Conservation (phyloP, 1,284 basidiomycete species). For the Pseudozyma sp. region DNA sequence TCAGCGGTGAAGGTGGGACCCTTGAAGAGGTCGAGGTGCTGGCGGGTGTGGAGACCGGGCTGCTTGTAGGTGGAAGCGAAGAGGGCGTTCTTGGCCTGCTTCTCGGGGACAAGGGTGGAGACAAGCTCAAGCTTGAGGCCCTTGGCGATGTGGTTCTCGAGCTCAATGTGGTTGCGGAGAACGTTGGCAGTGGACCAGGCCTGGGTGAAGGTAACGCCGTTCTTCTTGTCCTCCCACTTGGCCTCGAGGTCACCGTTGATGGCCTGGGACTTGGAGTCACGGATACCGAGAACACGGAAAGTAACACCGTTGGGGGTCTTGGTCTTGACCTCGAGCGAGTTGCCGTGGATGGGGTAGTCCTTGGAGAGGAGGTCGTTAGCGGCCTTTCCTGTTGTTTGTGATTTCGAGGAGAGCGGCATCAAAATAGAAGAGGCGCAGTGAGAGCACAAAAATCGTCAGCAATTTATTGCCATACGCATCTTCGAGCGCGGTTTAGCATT, state of each 20-base stretch:
- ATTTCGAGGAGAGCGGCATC: background rate
- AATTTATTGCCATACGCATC: no score
- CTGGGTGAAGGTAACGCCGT: conserved; percentile 69
- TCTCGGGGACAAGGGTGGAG: conserved; percentile 86
- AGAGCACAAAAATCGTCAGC: no score
- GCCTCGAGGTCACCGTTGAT: conserved; percentile 69
- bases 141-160: conserved; percentile 97
- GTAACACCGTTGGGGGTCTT: conserved; percentile 78
- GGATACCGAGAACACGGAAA: conserved; percentile 70
- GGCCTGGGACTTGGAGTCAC: conserved; percentile 66
- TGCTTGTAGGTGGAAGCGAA: conserved; percentile 92
- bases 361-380: conserved; percentile 92
- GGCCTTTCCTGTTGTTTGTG: conserved; percentile 72
- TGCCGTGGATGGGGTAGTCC: conserved; percentile 89
- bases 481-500: no score
- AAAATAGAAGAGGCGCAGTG: conserved; percentile 31
- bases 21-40: conserved; percentile 94
- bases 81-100: conserved; percentile 77
- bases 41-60: conserved; percentile 92
- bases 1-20: conserved; percentile 97
- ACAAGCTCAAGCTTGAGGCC: conserved; percentile 93
- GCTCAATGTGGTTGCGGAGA: conserved; percentile 86
- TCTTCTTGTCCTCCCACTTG: conserved; percentile 68
- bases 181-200: conserved; percentile 91
- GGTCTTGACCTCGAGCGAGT: conserved; percentile 81